These are phyloP conservation scores for Pueraria montana DNA, from an alignment of 306 rosid species.

Conservation along the genomic window DNA sequence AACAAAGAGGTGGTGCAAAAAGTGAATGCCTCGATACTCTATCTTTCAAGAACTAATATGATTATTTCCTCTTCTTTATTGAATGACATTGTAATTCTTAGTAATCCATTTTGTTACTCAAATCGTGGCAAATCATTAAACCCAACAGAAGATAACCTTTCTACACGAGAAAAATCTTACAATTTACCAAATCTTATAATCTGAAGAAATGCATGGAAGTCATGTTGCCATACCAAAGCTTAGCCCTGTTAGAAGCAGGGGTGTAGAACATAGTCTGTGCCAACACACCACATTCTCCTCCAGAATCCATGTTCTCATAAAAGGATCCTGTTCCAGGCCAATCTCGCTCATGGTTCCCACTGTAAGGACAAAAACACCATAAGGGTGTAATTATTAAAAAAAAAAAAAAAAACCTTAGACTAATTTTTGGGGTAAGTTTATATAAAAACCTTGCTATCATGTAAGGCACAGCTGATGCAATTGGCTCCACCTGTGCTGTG, in stretches of 20 bases:
- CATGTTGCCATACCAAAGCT: constrained; percentile 70
- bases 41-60: neutral
- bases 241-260: constrained; percentile 86
- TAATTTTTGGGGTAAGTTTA: constrained; percentile 2
- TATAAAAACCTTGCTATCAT: constrained; percentile 85
- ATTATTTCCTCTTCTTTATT: neutral
- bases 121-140: neutral
- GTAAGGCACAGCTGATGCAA: constrained; percentile 84
- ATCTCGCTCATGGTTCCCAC: constrained; percentile 97
- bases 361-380: constrained; percentile 44
- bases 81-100: neutral
- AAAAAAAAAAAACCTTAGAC: constrained; percentile 3
- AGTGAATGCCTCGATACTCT: neutral
- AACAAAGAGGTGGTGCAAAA: neutral
- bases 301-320: constrained; percentile 80
- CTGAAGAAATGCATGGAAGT: constrained; percentile 21
- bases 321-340: constrained; percentile 94
- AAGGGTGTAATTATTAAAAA: neutral
- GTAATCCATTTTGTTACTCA: neutral
- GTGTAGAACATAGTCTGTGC: constrained; percentile 92
- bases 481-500: constrained; percentile 89
- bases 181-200: neutral
- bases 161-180: neutral
- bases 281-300: constrained; percentile 96
- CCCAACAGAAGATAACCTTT: neutral